These are phyloP conservation scores for Globisporangium acanthophoron DNA, from an alignment of 352 stramenopile genomes.

Conservation along the genomic window DNA sequence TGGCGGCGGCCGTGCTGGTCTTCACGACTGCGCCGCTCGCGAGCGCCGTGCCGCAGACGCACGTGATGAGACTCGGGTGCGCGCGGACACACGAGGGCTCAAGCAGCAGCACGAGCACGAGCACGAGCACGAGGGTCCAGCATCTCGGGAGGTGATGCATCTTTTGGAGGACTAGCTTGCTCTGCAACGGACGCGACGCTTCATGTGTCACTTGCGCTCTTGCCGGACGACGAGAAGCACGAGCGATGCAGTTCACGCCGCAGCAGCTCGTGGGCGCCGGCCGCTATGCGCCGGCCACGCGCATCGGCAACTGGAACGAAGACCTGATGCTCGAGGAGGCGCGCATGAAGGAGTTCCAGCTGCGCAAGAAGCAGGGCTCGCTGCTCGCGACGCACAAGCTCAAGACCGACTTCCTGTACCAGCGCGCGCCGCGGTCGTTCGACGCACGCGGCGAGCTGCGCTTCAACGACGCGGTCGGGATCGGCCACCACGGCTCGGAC, in stretches of 20 bases:
- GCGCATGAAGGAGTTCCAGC: slow-evolving; percentile 77
- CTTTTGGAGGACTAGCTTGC: neutral
- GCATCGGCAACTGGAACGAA: slow-evolving; percentile 89
- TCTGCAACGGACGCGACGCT: neutral
- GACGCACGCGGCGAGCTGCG: slow-evolving; percentile 24
- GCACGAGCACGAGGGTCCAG: neutral
- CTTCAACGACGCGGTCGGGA: slow-evolving; percentile 53
- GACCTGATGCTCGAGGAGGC: slow-evolving; percentile 86
- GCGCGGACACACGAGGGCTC: neutral
- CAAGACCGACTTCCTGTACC: slow-evolving; percentile 72
- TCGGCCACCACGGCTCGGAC: slow-evolving; percentile 49
- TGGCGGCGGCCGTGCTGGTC: slow-evolving; percentile 21
- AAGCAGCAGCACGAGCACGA: neutral
- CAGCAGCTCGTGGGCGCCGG: slow-evolving; percentile 84
- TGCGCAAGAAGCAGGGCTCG: slow-evolving; percentile 77
- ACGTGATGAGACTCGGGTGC: slow-evolving; percentile 68
- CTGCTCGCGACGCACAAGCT: slow-evolving; percentile 75
- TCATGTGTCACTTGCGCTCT: neutral
- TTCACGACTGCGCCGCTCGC: slow-evolving; percentile 50
- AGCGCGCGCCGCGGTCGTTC: slow-evolving; percentile 52
- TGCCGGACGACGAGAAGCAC: no score
- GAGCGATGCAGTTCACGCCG: slow-evolving; percentile 84
- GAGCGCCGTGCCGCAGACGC: slow-evolving; percentile 66
- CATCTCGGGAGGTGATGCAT: neutral
- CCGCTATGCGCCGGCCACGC: slow-evolving; percentile 70